Evolutionary conservation across 1,284 basidiomycete genomes (phyloP).

Genomic region (Rhodotorula sp.): DNA sequence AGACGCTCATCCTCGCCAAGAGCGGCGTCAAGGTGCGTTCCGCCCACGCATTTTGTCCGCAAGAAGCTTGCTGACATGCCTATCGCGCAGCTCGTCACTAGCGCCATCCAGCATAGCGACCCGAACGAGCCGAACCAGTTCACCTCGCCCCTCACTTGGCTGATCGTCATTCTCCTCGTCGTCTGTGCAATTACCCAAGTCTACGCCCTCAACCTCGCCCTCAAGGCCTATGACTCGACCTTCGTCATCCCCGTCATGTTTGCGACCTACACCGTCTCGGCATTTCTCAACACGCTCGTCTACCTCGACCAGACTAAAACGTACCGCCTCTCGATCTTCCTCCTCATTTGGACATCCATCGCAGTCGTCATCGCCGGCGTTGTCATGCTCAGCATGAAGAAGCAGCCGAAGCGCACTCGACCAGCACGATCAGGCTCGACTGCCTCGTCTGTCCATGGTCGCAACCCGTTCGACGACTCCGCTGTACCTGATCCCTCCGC

Average conservation of each 20-base stretch:
- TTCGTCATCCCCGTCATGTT: constrained; percentile 57
- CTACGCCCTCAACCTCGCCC: constrained; percentile 57
- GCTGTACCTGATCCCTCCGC: background rate
- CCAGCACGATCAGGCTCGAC: constrained; percentile 9
- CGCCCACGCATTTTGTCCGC: background rate
- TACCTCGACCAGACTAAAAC: constrained; percentile 40
- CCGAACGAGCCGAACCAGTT: constrained; percentile 53
- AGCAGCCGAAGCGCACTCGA: background rate
- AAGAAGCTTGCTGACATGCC: background rate
- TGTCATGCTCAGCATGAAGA: constrained; percentile 58
- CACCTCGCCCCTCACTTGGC: constrained; percentile 71
- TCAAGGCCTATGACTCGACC: constrained; percentile 55
- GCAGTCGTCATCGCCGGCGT: constrained; percentile 79
- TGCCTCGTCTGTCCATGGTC: constrained; percentile 3
- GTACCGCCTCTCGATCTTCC: constrained; percentile 74
- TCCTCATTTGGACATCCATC: constrained; percentile 74
- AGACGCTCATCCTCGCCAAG: constrained; percentile 86
- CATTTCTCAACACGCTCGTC: constrained; percentile 65
- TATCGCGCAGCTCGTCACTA: constrained; percentile 28
- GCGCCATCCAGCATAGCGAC: constrained; percentile 31
- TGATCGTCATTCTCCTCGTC: constrained; percentile 75
- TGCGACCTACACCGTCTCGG: constrained; percentile 22
- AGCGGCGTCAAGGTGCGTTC: constrained; percentile 51
- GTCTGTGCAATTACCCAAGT: constrained; percentile 83
- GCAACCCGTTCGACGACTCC: constrained; percentile 23